These are phyloP conservation scores for Onygenales sp. DNA, from an alignment of 2,329 filamentous ascomycete species.

Conservation along the genomic window DNA sequence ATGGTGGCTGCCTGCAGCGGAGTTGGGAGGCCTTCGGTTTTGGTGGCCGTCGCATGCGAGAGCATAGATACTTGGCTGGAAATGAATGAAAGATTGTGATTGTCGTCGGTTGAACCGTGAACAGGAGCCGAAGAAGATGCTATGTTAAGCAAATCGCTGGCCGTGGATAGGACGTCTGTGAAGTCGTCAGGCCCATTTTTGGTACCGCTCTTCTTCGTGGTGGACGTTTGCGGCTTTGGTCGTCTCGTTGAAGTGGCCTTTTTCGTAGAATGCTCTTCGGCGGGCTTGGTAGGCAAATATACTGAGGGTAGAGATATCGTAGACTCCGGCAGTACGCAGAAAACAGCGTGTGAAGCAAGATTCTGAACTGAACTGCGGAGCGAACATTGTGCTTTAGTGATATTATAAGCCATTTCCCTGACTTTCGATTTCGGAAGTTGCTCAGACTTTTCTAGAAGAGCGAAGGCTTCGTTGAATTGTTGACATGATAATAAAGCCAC, in stretches of 20 bases:
- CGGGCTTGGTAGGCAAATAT: conserved; percentile 26
- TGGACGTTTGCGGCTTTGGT: conserved; percentile 19
- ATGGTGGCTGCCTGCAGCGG: conserved; percentile 22
- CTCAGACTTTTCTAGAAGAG: conserved; percentile 37
- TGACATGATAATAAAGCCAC: conserved; percentile 28
- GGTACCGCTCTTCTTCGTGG: conserved; percentile 17
- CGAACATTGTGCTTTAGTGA: conserved; percentile 28
- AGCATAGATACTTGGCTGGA: conserved; percentile 35
- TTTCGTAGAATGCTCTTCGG: conserved; percentile 13
- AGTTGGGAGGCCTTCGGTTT: conserved; percentile 13
- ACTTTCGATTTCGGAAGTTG: conserved; percentile 34
- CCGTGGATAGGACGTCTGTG: conserved; percentile 26
- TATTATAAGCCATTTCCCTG: conserved; percentile 50
- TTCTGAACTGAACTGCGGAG: conserved; percentile 30
- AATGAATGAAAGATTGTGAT: conserved; percentile 28
- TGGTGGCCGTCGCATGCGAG: conserved; percentile 29
- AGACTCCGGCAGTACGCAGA: conserved; percentile 84
- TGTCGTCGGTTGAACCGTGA: conserved; percentile 31
- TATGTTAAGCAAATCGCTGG: conserved; percentile 23
- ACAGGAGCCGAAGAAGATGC: conserved; percentile 24
- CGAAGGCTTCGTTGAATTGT: conserved; percentile 50
- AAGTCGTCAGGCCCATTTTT: conserved; percentile 27
- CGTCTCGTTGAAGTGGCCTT: conserved; percentile 12
- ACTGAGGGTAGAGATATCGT: conserved; percentile 79
- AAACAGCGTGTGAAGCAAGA: conserved; percentile 71